Percentiles rank a stretch among this genome's conserved stretches.
phyloP scores from a whole-genome alignment of 805 yeast species.

The Yarrowia sp. region DNA sequence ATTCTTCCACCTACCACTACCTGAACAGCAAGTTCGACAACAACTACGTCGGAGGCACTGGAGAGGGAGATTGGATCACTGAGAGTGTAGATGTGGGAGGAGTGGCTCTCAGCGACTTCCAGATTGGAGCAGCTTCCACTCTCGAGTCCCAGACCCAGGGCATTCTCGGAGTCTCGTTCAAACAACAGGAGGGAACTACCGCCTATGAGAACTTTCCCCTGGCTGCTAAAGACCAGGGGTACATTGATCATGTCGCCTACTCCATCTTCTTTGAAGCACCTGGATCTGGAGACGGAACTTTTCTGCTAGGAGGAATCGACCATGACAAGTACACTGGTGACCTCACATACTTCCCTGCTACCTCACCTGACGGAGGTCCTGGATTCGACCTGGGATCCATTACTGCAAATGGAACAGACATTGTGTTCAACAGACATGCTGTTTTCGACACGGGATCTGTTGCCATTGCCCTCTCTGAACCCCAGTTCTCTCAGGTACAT shows the following conservation, averaged over 20 bases:
- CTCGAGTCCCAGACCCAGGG: not conserved
- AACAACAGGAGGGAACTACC: not conserved
- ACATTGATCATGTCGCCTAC: not conserved
- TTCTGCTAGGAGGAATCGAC: conserved; percentile 1
- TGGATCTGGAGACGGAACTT: not conserved
- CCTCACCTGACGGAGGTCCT: not conserved
- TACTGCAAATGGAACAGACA: not conserved
- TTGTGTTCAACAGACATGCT: not conserved
- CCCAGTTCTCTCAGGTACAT: not conserved
- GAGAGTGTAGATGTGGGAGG: not conserved
- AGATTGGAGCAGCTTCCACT: not conserved
- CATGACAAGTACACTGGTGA: conserved; percentile 7
- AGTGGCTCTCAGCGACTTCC: not conserved
- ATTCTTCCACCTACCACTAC: not conserved
- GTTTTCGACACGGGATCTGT: not conserved
- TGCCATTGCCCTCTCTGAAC: not conserved
- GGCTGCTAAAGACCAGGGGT: not conserved
- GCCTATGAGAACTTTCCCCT: not conserved
- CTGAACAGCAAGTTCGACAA: not conserved
- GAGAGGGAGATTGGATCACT: not conserved
- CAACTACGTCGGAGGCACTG: not conserved
- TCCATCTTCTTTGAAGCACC: not conserved
- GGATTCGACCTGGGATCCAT: not conserved
- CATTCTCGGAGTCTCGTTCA: not conserved
- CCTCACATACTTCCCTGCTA: not conserved